Conservation (phyloP, 1,139 yeast genomes). For the Taphrina flavorubra region DNA sequence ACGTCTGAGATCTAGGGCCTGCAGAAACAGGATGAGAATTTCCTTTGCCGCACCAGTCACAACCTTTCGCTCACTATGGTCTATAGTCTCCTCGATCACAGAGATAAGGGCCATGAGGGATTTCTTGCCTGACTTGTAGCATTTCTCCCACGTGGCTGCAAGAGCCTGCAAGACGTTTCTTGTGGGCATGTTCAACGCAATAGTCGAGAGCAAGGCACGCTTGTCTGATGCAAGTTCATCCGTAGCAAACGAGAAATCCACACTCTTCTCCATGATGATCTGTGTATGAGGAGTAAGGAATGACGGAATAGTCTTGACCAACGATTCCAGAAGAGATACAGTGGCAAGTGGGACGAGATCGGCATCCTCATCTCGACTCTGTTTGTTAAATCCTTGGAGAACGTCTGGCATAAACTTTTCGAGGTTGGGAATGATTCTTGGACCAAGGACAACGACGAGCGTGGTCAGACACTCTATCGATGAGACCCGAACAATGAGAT, state of each 20-base stretch:
- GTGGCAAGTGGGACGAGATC: conserved; percentile 56
- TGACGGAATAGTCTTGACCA: conserved; percentile 83
- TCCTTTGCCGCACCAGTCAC: conserved; percentile 70
- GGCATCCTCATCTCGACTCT: conserved; percentile 49
- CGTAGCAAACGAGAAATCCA: conserved; percentile 38
- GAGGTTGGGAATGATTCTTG: conserved; percentile 81
- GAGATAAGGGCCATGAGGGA: conserved; percentile 40
- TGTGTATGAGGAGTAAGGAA: conserved; percentile 75
- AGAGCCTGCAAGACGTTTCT: conserved; percentile 41
- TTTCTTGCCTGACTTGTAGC: conserved; percentile 38
- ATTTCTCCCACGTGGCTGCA: conserved; percentile 40
- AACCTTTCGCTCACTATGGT: conserved; percentile 50
- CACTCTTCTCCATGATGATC: conserved; percentile 33
- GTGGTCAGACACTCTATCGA: conserved; percentile 75
- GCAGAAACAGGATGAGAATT: conserved; percentile 72
- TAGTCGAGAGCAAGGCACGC: conserved; percentile 35
- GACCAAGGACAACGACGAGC: conserved; percentile 75
- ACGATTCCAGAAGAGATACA: conserved; percentile 71
- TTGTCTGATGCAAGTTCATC: conserved; percentile 31
- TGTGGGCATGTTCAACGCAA: conserved; percentile 39
- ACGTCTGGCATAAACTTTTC: conserved; percentile 82
- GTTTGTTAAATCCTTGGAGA: conserved; percentile 62
- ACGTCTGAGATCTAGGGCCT: conserved; percentile 69
- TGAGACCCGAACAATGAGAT: conserved; percentile 70
- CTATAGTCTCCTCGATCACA: conserved; percentile 42